phyloP scores from a whole-genome alignment of 352 stramenopile genomes.

The Pythium pyrilobum region DNA sequence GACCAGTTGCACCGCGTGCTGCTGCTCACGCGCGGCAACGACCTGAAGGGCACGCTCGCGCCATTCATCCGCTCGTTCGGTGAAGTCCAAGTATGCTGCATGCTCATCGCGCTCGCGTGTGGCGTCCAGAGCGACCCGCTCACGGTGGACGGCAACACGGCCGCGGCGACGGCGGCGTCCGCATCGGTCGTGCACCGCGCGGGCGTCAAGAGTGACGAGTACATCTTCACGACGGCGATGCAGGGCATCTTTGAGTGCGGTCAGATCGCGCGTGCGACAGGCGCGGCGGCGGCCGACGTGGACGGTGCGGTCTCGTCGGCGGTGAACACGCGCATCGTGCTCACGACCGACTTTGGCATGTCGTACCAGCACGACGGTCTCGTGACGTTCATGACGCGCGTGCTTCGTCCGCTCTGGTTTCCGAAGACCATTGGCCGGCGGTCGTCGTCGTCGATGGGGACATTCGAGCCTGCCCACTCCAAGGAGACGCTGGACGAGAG shows the following conservation, averaged over 20 bases:
- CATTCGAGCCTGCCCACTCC: slow-evolving; percentile 40
- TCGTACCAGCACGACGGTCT: slow-evolving; percentile 85
- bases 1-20: slow-evolving; percentile 83
- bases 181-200: slow-evolving; percentile 38
- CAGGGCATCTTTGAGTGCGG: slow-evolving; percentile 84
- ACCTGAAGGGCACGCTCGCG: slow-evolving; percentile 56
- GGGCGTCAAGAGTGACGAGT: slow-evolving; percentile 68
- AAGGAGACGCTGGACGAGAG: slow-evolving; percentile 61
- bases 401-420: slow-evolving; percentile 76
- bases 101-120: slow-evolving; percentile 86
- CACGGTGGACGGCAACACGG: slow-evolving; percentile 39
- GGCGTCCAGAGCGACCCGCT: slow-evolving; percentile 77
- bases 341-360: slow-evolving; percentile 84
- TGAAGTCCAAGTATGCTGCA: slow-evolving; percentile 79
- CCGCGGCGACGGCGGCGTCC: slow-evolving; percentile 27
- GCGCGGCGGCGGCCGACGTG: slow-evolving; percentile 9
- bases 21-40: slow-evolving; percentile 54
- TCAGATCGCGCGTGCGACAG: slow-evolving; percentile 23
- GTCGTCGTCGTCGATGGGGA: slow-evolving; percentile 24
- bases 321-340: slow-evolving; percentile 65
- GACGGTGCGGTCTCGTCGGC: slow-evolving; percentile 20
- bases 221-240: slow-evolving; percentile 72
- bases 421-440: slow-evolving; percentile 50
- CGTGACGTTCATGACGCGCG: slow-evolving; percentile 69
- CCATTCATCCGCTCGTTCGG: slow-evolving; percentile 83